These are phyloP conservation scores for Tulasnella sp. DNA, from an alignment of 768 basidiomycete genomes.

Conservation along the genomic window DNA sequence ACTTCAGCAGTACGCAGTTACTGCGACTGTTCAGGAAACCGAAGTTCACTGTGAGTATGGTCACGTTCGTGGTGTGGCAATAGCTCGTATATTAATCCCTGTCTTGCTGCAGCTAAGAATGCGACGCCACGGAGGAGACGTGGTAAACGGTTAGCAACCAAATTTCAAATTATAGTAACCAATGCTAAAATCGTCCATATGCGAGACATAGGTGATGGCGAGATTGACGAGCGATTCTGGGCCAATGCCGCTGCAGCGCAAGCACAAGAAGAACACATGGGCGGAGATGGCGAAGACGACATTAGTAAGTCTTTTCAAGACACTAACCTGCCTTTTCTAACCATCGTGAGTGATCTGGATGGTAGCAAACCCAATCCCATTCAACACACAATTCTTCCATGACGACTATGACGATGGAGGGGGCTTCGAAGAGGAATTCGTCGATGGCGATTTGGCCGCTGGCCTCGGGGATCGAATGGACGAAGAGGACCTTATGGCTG, in stretches of 20 bases:
- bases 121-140: constrained; percentile 54
- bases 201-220: constrained; percentile 39
- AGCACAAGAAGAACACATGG: constrained; percentile 41
- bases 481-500: constrained; percentile 82
- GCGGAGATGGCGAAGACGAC: constrained; percentile 39
- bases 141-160: constrained; percentile 12
- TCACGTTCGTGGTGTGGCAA: neutral
- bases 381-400: constrained; percentile 95
- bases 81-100: neutral
- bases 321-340: neutral
- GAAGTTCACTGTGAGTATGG: constrained; percentile 67
- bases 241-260: constrained; percentile 85
- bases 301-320: constrained; percentile 39
- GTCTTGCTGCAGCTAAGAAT: constrained; percentile 72
- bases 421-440: constrained; percentile 45
- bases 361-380: constrained; percentile 56
- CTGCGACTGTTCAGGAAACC: constrained; percentile 93
- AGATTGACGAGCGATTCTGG: constrained; percentile 96
- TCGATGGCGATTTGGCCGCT: constrained; percentile 26
- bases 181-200: neutral
- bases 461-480: constrained; percentile 32
- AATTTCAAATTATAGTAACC: neutral
- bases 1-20: constrained; percentile 83
- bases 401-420: constrained; percentile 62
- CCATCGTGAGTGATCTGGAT: constrained; percentile 23